Percentiles rank a stretch among this genome's conserved stretches.
Evolutionary conservation across 805 yeast species (phyloP).

Genomic region (Kregervanrija delftensis): DNA sequence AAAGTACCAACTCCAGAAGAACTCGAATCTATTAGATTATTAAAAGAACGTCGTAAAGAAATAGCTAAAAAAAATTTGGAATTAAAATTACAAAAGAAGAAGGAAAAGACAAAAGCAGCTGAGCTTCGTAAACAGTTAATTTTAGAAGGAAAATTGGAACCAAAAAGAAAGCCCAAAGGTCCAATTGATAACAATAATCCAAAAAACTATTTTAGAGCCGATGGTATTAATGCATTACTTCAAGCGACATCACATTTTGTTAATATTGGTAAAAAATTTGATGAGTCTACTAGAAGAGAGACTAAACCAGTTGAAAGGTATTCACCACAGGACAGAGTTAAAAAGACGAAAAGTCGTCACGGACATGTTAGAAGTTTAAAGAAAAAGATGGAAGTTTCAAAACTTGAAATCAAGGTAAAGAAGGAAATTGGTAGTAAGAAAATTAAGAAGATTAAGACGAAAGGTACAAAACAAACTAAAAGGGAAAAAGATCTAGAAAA

Average conservation of each 20-base stretch:
- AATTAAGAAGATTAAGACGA: conserved; percentile 1
- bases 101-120: not conserved
- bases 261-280: conserved; percentile 15
- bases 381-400: not conserved
- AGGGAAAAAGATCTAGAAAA: conserved; percentile 1
- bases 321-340: conserved; percentile 9
- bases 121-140: conserved; percentile 1
- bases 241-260: conserved; percentile 23
- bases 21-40: not conserved
- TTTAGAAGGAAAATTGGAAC: conserved; percentile 1
- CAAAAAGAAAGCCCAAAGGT: not conserved
- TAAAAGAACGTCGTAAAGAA: not conserved
- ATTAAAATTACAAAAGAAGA: conserved; percentile 1
- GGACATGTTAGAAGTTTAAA: not conserved
- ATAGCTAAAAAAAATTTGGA: not conserved
- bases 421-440: not conserved
- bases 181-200: not conserved
- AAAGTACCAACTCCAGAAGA: conserved; percentile 5
- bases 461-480: not conserved
- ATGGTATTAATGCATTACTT: conserved; percentile 13
- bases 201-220: conserved; percentile 15
- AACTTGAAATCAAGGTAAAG: not conserved
- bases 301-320: conserved; percentile 18
- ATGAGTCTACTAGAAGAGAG: conserved; percentile 11
- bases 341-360: not conserved